Evolutionary conservation across 345 rosid genomes (phyloP).

Genomic region (Firmiana major): DNA sequence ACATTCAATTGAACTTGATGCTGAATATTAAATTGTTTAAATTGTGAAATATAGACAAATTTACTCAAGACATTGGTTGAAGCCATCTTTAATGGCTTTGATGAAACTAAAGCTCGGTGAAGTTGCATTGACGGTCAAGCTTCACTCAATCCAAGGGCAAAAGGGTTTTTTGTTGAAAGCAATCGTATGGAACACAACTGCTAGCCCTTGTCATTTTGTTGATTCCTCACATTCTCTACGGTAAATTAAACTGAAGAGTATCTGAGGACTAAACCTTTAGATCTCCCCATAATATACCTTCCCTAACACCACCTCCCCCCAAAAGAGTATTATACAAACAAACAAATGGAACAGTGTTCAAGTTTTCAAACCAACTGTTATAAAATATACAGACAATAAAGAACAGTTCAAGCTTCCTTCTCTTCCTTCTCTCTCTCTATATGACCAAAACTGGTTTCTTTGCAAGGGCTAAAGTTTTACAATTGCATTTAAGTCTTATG

Average conservation of each 20-base stretch:
- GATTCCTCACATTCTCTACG: too few species aligned
- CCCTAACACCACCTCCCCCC: slow-evolving; percentile 6
- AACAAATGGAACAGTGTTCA: background rate
- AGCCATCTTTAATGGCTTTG: background rate
- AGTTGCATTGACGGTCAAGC: background rate
- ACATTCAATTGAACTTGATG: background rate
- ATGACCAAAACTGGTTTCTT: background rate
- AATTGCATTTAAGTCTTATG: background rate
- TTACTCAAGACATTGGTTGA: background rate
- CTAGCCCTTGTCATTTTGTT: slow-evolving; percentile 4
- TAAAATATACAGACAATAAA: background rate
- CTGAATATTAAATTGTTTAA: background rate
- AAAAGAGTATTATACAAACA: background rate
- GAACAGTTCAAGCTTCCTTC: background rate
- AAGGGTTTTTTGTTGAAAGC: background rate
- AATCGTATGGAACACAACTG: background rate
- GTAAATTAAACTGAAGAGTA: background rate
- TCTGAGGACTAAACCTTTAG: background rate
- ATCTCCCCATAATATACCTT: background rate
- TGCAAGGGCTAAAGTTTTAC: background rate
- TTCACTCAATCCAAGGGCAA: background rate
- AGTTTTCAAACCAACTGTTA: background rate
- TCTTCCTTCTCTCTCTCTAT: background rate
- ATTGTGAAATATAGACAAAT: background rate
- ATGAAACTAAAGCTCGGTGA: background rate